Evolutionary conservation across 2,329 filamentous ascomycete genomes (phyloP).

Genomic region (Aspergillus sp.): DNA sequence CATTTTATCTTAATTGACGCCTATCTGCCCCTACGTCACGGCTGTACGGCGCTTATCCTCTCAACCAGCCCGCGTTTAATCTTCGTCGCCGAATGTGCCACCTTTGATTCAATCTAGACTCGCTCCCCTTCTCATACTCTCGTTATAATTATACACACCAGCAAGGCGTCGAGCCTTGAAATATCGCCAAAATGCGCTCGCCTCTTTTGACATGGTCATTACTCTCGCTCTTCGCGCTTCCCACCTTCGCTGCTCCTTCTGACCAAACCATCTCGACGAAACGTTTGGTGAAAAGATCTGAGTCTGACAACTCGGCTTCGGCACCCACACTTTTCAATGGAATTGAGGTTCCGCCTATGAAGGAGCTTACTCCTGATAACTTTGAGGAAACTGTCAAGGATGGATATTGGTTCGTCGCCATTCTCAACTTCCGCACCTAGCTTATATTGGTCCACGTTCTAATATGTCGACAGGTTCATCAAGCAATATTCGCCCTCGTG

Average conservation of each 20-base stretch:
- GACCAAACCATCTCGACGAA: slow-evolving; percentile 18
- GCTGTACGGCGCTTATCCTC: slow-evolving; percentile 10
- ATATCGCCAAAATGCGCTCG: slow-evolving; percentile 35
- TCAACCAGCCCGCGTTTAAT: slow-evolving; percentile 12
- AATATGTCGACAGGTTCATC: slow-evolving; percentile 44
- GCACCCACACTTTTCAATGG: slow-evolving; percentile 52
- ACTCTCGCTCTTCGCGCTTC: slow-evolving; percentile 36
- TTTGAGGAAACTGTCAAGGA: slow-evolving; percentile 51
- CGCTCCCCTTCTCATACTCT: slow-evolving; percentile 12
- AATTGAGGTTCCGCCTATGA: slow-evolving; percentile 51
- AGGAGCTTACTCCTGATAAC: slow-evolving; percentile 48
- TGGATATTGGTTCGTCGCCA: slow-evolving; percentile 50
- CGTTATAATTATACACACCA: slow-evolving; percentile 8
- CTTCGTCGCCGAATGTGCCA: slow-evolving; percentile 28
- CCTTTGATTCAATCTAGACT: slow-evolving; percentile 26
- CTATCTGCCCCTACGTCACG: neutral
- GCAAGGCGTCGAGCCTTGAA: slow-evolving; percentile 20
- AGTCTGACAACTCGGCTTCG: slow-evolving; percentile 16
- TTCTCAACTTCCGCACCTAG: neutral
- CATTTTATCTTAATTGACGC: neutral
- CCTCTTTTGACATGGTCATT: slow-evolving; percentile 39
- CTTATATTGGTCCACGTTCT: slow-evolving; percentile 8
- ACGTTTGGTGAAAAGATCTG: slow-evolving; percentile 30
- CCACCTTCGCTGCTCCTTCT: slow-evolving; percentile 32
- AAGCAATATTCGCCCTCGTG: slow-evolving; percentile 55